Evolutionary conservation across 192 early-diverging fungal genomes (phyloP).

Genomic region (Coemansia erecta): DNA sequence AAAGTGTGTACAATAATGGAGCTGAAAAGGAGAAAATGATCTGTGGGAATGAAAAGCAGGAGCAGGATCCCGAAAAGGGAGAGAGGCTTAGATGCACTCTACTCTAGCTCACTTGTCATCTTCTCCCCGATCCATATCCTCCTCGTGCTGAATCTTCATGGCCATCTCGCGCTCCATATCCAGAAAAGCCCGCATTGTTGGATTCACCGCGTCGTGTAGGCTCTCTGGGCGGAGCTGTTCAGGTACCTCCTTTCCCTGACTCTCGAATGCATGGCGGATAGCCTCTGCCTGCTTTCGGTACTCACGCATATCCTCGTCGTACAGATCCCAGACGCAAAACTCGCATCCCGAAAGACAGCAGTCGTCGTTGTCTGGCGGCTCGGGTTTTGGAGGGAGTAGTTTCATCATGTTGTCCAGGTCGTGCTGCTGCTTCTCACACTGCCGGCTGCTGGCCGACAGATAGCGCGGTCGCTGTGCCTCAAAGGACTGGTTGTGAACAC

Average conservation of each 20-base stretch:
- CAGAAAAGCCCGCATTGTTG: slow-evolving; percentile 50
- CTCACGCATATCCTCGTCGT: slow-evolving; percentile 52
- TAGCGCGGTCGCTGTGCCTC: no score
- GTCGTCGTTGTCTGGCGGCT: slow-evolving; percentile 41
- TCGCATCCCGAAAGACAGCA: slow-evolving; percentile 52
- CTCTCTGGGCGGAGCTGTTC: slow-evolving; percentile 29
- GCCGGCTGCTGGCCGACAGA: no score
- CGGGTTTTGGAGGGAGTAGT: slow-evolving; percentile 45
- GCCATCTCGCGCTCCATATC: slow-evolving; percentile 50
- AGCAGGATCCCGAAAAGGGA: background rate
- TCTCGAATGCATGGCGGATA: slow-evolving; percentile 28
- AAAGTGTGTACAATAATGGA: no score
- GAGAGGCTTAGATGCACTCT: background rate
- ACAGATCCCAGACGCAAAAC: slow-evolving; percentile 54
- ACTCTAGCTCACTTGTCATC: background rate
- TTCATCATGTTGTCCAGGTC: slow-evolving; percentile 33
- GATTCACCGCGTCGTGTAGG: slow-evolving; percentile 39
- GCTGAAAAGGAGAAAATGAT: no score
- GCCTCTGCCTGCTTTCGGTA: slow-evolving; percentile 39
- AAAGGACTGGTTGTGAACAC: no score
- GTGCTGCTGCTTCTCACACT: slow-evolving; percentile 4
- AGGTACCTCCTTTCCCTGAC: slow-evolving; percentile 29
- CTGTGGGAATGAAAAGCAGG: background rate
- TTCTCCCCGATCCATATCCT: slow-evolving; percentile 6
- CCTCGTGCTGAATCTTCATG: slow-evolving; percentile 35